A percentile compares a stretch with the other conserved stretches of the same genome.
Conservation (phyloP, 2,329 filamentous ascomycete species). For the Aspergillus fructus region DNA sequence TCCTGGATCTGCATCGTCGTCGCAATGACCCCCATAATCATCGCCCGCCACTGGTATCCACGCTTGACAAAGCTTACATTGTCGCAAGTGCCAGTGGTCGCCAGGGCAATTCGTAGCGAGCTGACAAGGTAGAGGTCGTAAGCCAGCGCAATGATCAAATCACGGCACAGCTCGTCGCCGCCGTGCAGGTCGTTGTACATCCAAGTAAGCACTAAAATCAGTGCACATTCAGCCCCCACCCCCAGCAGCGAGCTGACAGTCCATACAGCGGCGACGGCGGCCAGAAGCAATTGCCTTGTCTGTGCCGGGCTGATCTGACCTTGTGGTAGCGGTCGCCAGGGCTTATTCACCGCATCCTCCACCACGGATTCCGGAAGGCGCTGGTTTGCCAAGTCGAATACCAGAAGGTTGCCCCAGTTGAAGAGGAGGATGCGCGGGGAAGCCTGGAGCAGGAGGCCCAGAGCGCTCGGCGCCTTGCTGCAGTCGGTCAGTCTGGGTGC, state of each 20-base stretch:
- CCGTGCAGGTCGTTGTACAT: conserved; percentile 45
- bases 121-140: conserved; percentile 22
- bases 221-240: conserved; percentile 24
- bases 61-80: background rate
- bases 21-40: conserved; percentile 31
- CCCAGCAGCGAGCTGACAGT: conserved; percentile 21
- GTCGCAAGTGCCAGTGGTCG: background rate
- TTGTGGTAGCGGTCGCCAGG: conserved; percentile 34
- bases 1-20: conserved; percentile 44
- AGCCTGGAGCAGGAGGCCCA: background rate
- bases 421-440: conserved; percentile 17
- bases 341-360: conserved; percentile 47
- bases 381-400: conserved; percentile 44
- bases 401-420: conserved; percentile 34
- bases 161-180: conserved; percentile 25
- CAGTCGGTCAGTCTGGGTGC: conserved; percentile 7
- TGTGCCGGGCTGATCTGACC: conserved; percentile 23
- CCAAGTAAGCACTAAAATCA: conserved; percentile 37
- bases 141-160: conserved; percentile 27
- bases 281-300: conserved; percentile 25
- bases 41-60: conserved; percentile 11
- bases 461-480: background rate
- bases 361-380: conserved; percentile 31
- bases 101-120: conserved; percentile 16
- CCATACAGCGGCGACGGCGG: conserved; percentile 22